Evolutionary conservation across 192 early-diverging fungal species (phyloP).

Genomic region (Linnemannia elongata): DNA sequence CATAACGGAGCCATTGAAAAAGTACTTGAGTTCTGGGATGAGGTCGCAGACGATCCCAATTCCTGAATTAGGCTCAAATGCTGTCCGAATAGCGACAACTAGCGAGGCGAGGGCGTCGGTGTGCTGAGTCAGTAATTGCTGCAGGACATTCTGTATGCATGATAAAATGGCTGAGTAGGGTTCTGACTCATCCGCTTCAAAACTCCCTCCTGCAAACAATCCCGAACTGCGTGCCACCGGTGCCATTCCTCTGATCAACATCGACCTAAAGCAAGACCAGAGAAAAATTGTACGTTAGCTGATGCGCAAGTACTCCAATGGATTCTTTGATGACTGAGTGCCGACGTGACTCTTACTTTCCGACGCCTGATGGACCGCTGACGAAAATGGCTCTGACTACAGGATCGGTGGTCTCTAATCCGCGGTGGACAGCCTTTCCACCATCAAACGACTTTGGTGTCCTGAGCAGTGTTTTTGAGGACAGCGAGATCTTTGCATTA

Average conservation of each 20-base stretch:
- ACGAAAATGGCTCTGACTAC: conserved; percentile 50
- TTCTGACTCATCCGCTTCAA: conserved; percentile 33
- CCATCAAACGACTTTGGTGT: conserved; percentile 51
- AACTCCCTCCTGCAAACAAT: conserved; percentile 44
- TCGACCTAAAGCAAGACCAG: conserved; percentile 11
- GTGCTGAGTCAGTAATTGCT: conserved; percentile 46
- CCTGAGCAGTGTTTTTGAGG: conserved; percentile 33
- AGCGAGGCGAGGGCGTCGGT: conserved; percentile 44
- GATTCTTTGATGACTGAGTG: not conserved
- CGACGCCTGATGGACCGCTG: conserved; percentile 47
- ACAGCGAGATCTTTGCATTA: conserved; percentile 29
- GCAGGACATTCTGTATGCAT: conserved; percentile 42
- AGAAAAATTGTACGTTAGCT: not conserved
- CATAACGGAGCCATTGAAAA: conserved; percentile 32
- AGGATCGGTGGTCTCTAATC: conserved; percentile 26
- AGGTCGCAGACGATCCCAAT: conserved; percentile 52
- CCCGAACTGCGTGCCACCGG: conserved; percentile 41
- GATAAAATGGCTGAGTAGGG: conserved; percentile 47
- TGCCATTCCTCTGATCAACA: conserved; percentile 46
- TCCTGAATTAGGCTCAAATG: conserved; percentile 46
- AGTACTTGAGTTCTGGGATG: conserved; percentile 45
- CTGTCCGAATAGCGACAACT: conserved; percentile 47
- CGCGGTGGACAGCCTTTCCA: conserved; percentile 25
- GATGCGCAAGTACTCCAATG: not conserved
- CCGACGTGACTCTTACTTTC: conserved; percentile 33